A percentile compares a stretch with the other conserved stretches of the same genome.
Conservation (phyloP, 1,139 yeast genomes). For the Debaryomyces sp. region DNA sequence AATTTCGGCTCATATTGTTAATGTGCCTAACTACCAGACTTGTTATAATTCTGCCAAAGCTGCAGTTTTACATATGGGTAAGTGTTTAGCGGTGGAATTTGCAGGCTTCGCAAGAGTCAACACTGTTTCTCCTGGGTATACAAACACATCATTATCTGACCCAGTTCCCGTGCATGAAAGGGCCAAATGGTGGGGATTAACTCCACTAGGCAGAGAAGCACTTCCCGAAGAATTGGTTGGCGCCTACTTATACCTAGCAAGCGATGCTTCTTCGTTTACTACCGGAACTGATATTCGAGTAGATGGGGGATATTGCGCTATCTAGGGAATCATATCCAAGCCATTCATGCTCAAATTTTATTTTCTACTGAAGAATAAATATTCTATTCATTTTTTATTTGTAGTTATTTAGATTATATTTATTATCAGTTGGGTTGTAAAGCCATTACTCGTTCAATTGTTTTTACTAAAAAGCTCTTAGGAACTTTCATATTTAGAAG, state of each 20-base stretch:
- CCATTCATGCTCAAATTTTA: background rate
- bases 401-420: background rate
- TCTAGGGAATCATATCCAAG: background rate
- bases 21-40: constrained; percentile 82
- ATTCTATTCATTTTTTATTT: background rate
- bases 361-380: background rate
- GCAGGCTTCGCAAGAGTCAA: constrained; percentile 77
- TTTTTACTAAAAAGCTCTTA: no score
- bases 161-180: constrained; percentile 40
- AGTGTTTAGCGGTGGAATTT: constrained; percentile 87
- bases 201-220: constrained; percentile 81
- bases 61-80: constrained; percentile 77
- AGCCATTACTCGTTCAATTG: no score
- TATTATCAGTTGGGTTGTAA: no score
- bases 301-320: constrained; percentile 73
- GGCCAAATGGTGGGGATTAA: constrained; percentile 48
- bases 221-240: constrained; percentile 82
- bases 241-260: constrained; percentile 76
- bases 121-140: constrained; percentile 81
- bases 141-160: constrained; percentile 57
- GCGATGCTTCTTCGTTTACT: constrained; percentile 79
- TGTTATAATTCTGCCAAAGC: constrained; percentile 89
- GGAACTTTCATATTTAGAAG: background rate
- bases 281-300: constrained; percentile 84
- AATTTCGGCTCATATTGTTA: constrained; percentile 83